Evolutionary conservation across 2,329 filamentous ascomycete genomes (phyloP).

Genomic region (Alternaria ventricosa): DNA sequence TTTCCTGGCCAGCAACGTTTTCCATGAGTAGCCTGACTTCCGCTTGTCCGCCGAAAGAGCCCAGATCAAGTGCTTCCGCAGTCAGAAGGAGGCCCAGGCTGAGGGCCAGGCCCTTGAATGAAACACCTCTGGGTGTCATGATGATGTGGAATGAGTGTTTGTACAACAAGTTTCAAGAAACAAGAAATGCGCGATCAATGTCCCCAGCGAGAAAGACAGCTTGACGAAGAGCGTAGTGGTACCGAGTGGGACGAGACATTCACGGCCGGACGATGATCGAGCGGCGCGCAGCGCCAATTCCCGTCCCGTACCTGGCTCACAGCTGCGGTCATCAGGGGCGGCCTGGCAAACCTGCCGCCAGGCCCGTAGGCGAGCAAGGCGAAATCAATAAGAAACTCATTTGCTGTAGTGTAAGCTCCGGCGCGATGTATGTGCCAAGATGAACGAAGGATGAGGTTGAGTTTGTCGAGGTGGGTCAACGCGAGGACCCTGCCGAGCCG

Average conservation of each 20-base stretch:
- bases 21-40: constrained; percentile 3
- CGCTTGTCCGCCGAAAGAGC: constrained; percentile 2
- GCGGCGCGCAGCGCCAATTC: not conserved
- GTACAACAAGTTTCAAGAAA: not conserved
- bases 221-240: not conserved
- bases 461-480: not conserved
- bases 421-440: not conserved
- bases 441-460: not conserved
- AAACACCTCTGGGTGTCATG: not conserved
- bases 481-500: not conserved
- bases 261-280: not conserved
- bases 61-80: not conserved
- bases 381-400: not conserved
- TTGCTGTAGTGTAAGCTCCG: not conserved
- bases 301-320: not conserved
- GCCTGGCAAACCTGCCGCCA: not conserved
- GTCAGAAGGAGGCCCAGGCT: not conserved
- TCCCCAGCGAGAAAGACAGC: not conserved
- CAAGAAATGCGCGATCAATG: not conserved
- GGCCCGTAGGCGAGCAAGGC: not conserved
- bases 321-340: not conserved
- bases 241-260: not conserved
- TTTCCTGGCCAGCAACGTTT: not conserved
- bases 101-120: not conserved
- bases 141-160: not conserved